Evolutionary conservation across 129 eudicot species (phyloP).

Genomic region (Escallonia herrerae): DNA sequence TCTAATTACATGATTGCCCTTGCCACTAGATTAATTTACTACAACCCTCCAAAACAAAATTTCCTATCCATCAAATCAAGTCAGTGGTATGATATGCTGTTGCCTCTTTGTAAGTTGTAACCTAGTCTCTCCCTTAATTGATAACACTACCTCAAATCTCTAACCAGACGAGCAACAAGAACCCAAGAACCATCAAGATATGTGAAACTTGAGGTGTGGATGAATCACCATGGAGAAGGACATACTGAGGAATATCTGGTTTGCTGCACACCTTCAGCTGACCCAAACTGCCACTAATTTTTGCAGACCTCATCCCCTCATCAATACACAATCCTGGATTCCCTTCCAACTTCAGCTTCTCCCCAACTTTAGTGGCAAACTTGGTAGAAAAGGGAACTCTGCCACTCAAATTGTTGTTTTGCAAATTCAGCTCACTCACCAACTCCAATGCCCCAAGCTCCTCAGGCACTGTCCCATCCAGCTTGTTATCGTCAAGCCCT

Average conservation of each 20-base stretch:
- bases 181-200: conserved; percentile 15
- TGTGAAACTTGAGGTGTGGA: conserved; percentile 13
- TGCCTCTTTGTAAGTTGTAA: background rate
- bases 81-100: conserved; percentile 7
- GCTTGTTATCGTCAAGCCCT: conserved; percentile 54
- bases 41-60: background rate
- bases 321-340: conserved; percentile 59
- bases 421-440: conserved; percentile 55
- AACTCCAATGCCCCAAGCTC: conserved; percentile 48
- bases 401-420: conserved; percentile 68
- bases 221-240: conserved; percentile 25
- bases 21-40: background rate
- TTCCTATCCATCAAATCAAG: background rate
- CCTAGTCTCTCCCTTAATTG: background rate
- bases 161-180: conserved; percentile 17
- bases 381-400: conserved; percentile 46
- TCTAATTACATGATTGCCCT: background rate
- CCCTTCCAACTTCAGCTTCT: conserved; percentile 58
- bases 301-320: conserved; percentile 26
- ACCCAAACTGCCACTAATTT: conserved; percentile 27
- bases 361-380: conserved; percentile 40
- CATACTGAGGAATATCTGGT: conserved; percentile 29
- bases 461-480: conserved; percentile 56
- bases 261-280: conserved; percentile 37
- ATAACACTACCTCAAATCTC: background rate